phyloP scores from a whole-genome alignment of 495 filamentous ascomycete genomes.

The Talaromyces trachyspermus region DNA sequence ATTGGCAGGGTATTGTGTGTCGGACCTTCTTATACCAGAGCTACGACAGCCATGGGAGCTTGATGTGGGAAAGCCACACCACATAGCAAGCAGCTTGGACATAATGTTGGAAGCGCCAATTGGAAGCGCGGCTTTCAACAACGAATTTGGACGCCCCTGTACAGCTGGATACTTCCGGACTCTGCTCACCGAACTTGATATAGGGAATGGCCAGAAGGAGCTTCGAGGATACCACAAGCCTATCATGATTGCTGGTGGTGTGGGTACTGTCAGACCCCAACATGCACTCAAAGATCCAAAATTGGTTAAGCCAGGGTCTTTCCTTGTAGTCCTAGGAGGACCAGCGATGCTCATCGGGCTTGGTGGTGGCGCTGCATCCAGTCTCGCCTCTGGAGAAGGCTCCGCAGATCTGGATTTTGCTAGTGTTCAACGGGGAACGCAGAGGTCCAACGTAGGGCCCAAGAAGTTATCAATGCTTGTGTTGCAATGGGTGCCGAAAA shows the following conservation, averaged over 20 bases:
- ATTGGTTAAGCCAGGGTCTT: slow-evolving; percentile 72
- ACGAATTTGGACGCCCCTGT: slow-evolving; percentile 93
- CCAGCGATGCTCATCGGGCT: slow-evolving; percentile 97
- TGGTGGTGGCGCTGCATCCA: slow-evolving; percentile 90
- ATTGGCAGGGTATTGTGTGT: slow-evolving; percentile 87
- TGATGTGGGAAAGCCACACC: slow-evolving; percentile 79
- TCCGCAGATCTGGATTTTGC: slow-evolving; percentile 90
- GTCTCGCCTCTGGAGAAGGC: slow-evolving; percentile 78
- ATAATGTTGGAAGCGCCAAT: slow-evolving; percentile 98
- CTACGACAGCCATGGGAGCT: slow-evolving; percentile 80
- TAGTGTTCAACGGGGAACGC: slow-evolving; percentile 90
- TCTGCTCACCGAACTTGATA: slow-evolving; percentile 58
- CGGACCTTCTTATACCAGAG: slow-evolving; percentile 82
- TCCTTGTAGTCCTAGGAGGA: slow-evolving; percentile 86
- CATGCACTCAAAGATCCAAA: slow-evolving; percentile 77
- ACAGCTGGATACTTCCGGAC: slow-evolving; percentile 87
- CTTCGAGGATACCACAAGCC: slow-evolving; percentile 93
- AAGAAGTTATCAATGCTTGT: slow-evolving; percentile 95
- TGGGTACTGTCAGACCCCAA: slow-evolving; percentile 91
- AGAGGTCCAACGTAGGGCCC: slow-evolving; percentile 88
- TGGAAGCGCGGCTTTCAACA: slow-evolving; percentile 91
- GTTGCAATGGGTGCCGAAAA: slow-evolving; percentile 72
- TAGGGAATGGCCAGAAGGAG: slow-evolving; percentile 57
- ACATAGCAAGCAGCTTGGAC: slow-evolving; percentile 87
- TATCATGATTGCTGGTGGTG: slow-evolving; percentile 96